Evolutionary conservation across 345 rosid species (phyloP).

Genomic region (Laguncularia racemosa): DNA sequence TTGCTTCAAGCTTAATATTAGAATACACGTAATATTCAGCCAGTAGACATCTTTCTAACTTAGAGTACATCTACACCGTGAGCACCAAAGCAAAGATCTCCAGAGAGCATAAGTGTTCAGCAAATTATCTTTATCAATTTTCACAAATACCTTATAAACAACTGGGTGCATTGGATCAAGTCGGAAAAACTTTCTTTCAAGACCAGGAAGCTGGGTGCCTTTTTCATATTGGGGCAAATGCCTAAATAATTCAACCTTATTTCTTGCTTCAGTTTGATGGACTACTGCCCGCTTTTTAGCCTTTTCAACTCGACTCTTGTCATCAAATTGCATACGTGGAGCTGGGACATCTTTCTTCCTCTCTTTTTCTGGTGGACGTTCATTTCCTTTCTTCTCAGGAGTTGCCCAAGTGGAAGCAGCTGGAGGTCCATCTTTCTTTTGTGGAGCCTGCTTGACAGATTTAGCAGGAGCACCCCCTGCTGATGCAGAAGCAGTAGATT

Average conservation of each 20-base stretch:
- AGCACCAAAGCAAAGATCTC: too few species aligned
- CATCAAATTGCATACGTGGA: constrained; percentile 96
- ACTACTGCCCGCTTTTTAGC: constrained; percentile 87
- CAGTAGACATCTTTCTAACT: too few species aligned
- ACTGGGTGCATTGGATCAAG: constrained; percentile 93
- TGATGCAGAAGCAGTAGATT: constrained; percentile 25
- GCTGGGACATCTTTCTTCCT: constrained; percentile 91
- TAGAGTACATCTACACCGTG: too few species aligned
- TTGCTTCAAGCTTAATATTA: too few species aligned
- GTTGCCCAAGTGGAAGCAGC: constrained; percentile 26
- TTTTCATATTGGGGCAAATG: constrained; percentile 98
- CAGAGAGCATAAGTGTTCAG: too few species aligned
- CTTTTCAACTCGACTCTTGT: constrained; percentile 79
- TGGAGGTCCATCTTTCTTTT: constrained; percentile 47
- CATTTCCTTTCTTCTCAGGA: constrained; percentile 70
- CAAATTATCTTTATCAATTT: too few species aligned
- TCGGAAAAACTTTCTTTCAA: constrained; percentile 67
- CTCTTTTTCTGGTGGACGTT: constrained; percentile 62
- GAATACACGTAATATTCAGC: too few species aligned
- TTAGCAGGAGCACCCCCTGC: constrained; percentile 35
- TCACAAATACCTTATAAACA: constrained; percentile 60
- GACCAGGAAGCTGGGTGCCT: constrained; percentile 85
- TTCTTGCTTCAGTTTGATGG: constrained; percentile 79
- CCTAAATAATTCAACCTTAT: constrained; percentile 87
- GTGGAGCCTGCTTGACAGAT: constrained; percentile 41